Percentiles rank a stretch among this genome's conserved stretches.
Evolutionary conservation across 805 yeast genomes (phyloP).

Genomic region (Komagataella pastoris): DNA sequence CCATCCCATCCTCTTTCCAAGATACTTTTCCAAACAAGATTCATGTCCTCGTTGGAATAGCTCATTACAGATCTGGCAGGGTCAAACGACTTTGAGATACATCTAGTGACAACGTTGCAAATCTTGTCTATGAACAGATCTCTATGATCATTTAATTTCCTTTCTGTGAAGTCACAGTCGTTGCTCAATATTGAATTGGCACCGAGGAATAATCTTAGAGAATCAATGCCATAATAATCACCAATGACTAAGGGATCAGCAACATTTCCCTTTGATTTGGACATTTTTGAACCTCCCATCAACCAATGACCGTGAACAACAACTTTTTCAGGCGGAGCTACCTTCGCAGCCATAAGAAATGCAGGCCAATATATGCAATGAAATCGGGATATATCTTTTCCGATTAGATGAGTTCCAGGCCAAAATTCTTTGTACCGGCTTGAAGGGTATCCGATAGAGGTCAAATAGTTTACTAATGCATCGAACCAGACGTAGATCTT

Average conservation of each 20-base stretch:
- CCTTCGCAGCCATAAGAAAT: conserved; percentile 69
- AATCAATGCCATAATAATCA: conserved; percentile 54
- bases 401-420: conserved; percentile 77
- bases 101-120: conserved; percentile 67
- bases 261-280: conserved; percentile 85
- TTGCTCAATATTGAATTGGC: conserved; percentile 61
- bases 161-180: conserved; percentile 72
- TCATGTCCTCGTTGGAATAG: conserved; percentile 13
- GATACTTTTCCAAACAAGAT: conserved; percentile 3
- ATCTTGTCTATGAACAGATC: conserved; percentile 67
- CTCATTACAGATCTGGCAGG: conserved; percentile 29
- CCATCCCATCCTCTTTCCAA: not conserved
- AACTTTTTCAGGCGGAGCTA: conserved; percentile 57
- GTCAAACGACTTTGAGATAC: conserved; percentile 58
- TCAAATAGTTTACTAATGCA: conserved; percentile 76
- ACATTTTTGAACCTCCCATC: conserved; percentile 83
- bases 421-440: conserved; percentile 17
- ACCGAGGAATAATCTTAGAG: conserved; percentile 62
- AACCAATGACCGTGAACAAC: conserved; percentile 95
- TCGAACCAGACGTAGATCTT: conserved; percentile 94
- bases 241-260: conserved; percentile 74
- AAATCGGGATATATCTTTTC: conserved; percentile 82
- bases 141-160: conserved; percentile 34
- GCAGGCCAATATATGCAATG: conserved; percentile 95
- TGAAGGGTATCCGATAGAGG: conserved; percentile 48